Base-by-base conservation (phyloP, 1,139 yeast genomes). In the Candida glucosophila region DNA sequence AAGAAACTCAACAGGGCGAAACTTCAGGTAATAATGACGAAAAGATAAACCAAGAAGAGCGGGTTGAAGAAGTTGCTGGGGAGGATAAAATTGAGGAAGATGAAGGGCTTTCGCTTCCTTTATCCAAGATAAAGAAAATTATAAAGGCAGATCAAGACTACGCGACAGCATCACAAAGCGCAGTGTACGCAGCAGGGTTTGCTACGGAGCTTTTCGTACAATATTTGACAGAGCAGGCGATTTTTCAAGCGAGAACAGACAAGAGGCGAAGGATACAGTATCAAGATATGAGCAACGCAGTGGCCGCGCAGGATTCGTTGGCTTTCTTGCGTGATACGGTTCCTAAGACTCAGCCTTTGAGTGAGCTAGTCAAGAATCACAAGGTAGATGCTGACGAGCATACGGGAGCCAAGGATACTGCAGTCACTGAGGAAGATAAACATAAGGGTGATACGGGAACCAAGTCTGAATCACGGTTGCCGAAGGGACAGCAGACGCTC, bases 191-290 rank as follows among this genome's bases (percentile, higher is more conserved):
- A 9, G 67, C 90, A 3, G 92, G 93, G 0, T 71, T 82, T 24
- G 95, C 96, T 5, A 79, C 95, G 0, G 95, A 88, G 43, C 55
- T 83, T 26, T 88, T 88, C 49, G 69, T 86, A 10, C 83, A 80
- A 49, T 73, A 80, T 40, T 60, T 88, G 29, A 71, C 86, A 1
- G 93, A 81, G 48, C 92, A 83, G 41, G 90, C 95, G 0, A 58
- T 77, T 16, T 58, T 80, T 29, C 58, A 68, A 24, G 82, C 94
- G 12, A 71, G 75, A 38, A 61, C 75, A 30, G 85, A 77, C 19
- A 74, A 75, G 36, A 61, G 93, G 28, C 78, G 79, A 56, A 78
- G 77, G 39, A 55, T 83, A 14, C 67, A 64, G 26, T 86, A 86
- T 49, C 70, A 72, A 30, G 95, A 88, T 47, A 67, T 85, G 44